These are phyloP conservation scores for Neurospora sp. DNA, from an alignment of 495 filamentous ascomycete genomes.

Conservation along the genomic window DNA sequence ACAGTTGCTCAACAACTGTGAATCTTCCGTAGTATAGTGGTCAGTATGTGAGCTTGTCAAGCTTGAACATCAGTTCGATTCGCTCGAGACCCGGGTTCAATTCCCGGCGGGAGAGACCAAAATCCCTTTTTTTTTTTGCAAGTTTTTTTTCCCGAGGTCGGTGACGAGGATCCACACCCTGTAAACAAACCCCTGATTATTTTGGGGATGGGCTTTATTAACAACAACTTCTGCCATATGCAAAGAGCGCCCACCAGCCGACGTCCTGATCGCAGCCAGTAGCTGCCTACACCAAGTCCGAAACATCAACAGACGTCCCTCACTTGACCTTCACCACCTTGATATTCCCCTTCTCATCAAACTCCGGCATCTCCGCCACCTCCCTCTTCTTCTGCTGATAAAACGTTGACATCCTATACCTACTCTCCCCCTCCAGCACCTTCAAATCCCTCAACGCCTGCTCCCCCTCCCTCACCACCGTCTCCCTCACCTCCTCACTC, in stretches of 20 bases:
- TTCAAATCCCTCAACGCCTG: conserved; percentile 44
- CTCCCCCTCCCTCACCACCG: conserved; percentile 45
- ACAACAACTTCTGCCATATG: not conserved
- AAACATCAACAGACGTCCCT: not conserved
- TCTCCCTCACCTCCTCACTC: conserved; percentile 36
- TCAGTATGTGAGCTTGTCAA: not conserved
- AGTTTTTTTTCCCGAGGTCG: not conserved
- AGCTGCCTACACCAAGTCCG: not conserved
- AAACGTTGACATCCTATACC: conserved; percentile 46
- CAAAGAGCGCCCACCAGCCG: not conserved
- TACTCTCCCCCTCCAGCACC: conserved; percentile 47
- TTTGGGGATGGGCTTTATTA: not conserved
- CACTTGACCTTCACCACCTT: conserved; percentile 16
- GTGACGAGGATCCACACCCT: not conserved
- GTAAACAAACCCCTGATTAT: not conserved
- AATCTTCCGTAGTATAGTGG: not conserved
- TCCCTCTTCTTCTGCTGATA: conserved; percentile 29
- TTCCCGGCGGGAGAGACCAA: not conserved
- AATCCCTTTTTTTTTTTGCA: not conserved
- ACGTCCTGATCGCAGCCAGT: not conserved
- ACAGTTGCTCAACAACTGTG: not conserved
- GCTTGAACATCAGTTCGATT: not conserved
- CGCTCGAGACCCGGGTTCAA: no score
- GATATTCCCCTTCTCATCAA: conserved; percentile 22
- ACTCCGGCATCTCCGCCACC: conserved; percentile 17